These are phyloP conservation scores for Ampelomyces quisqualis DNA, from an alignment of 2,329 filamentous ascomycete species.

Conservation along the genomic window DNA sequence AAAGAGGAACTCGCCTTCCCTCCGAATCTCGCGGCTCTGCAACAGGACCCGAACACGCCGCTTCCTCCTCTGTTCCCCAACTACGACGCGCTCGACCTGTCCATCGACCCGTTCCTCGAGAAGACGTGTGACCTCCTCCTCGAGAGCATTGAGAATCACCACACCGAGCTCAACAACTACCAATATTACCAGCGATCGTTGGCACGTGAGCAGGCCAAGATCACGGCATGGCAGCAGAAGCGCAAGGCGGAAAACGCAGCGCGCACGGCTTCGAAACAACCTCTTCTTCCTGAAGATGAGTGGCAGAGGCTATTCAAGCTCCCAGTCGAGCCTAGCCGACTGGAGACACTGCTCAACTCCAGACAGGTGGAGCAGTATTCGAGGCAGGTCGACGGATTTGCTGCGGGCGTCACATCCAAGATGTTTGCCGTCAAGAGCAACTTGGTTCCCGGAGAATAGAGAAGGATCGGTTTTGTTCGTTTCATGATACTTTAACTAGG, in stretches of 20 bases:
- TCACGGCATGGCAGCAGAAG: slow-evolving; percentile 94
- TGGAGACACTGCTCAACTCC: slow-evolving; percentile 93
- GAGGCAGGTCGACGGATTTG: slow-evolving; percentile 94
- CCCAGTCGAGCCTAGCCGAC: slow-evolving; percentile 85
- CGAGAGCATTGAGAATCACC: slow-evolving; percentile 95
- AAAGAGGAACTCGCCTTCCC: slow-evolving; percentile 72
- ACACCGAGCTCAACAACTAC: slow-evolving; percentile 99
- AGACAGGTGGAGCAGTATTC: slow-evolving; percentile 98
- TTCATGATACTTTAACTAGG: slow-evolving; percentile 37
- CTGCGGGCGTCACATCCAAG: slow-evolving; percentile 86
- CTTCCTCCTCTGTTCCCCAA: slow-evolving; percentile 76
- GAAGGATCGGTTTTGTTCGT: slow-evolving; percentile 16
- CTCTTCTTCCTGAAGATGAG: slow-evolving; percentile 89
- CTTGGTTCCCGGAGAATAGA: slow-evolving; percentile 58
- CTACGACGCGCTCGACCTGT: slow-evolving; percentile 84
- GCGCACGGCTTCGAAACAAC: slow-evolving; percentile 81
- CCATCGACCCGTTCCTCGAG: slow-evolving; percentile 95
- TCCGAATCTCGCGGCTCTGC: slow-evolving; percentile 74
- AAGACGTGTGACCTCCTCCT: slow-evolving; percentile 96
- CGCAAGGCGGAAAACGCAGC: slow-evolving; percentile 93
- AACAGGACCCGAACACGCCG: slow-evolving; percentile 61
- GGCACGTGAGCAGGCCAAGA: slow-evolving; percentile 92
- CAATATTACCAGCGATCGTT: slow-evolving; percentile 95
- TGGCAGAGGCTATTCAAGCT: slow-evolving; percentile 99
- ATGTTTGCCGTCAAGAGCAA: slow-evolving; percentile 92